A percentile compares a stretch with the other conserved stretches of the same genome.
Evolutionary conservation across 2,329 filamentous ascomycete species (phyloP).

Genomic region (Huntiella bhutanensis): DNA sequence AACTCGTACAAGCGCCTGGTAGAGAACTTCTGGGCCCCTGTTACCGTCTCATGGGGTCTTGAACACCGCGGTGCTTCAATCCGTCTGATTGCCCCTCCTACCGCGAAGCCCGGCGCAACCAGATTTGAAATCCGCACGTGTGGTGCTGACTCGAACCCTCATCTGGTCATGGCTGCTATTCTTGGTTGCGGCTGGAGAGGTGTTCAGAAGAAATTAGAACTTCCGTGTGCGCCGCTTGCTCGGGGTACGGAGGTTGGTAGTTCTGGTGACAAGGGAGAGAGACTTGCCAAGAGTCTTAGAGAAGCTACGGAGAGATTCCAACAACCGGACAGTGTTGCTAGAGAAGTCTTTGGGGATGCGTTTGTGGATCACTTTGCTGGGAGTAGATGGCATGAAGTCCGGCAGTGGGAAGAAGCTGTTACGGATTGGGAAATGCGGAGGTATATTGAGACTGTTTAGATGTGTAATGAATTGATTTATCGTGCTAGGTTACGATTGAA

Average conservation of each 20-base stretch:
- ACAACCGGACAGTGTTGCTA: slow-evolving; percentile 62
- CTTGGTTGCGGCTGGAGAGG: slow-evolving; percentile 79
- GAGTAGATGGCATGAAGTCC: slow-evolving; percentile 76
- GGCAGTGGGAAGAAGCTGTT: slow-evolving; percentile 86
- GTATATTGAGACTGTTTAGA: slow-evolving; percentile 57
- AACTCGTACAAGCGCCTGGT: slow-evolving; percentile 98
- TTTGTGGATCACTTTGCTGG: slow-evolving; percentile 95
- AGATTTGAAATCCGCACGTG: slow-evolving; percentile 84
- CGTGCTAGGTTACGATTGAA: slow-evolving; percentile 42
- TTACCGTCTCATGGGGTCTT: slow-evolving; percentile 91
- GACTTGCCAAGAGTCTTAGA: slow-evolving; percentile 67
- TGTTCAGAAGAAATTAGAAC: slow-evolving; percentile 76
- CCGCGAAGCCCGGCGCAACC: slow-evolving; percentile 65
- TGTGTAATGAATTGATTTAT: background rate
- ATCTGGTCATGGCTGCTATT: slow-evolving; percentile 71
- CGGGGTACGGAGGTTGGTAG: slow-evolving; percentile 71
- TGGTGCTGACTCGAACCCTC: slow-evolving; percentile 84
- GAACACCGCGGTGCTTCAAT: slow-evolving; percentile 90
- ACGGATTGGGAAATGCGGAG: slow-evolving; percentile 82
- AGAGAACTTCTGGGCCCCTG: slow-evolving; percentile 97
- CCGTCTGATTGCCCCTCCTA: slow-evolving; percentile 74
- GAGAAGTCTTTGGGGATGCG: slow-evolving; percentile 80
- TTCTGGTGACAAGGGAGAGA: slow-evolving; percentile 47
- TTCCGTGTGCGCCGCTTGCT: slow-evolving; percentile 63
- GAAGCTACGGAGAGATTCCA: slow-evolving; percentile 70